Evolutionary conservation across 495 filamentous ascomycete species (phyloP), one percentile per base, ranked within the genome.

Genomic region (Cenococcum geophilum): DNA sequence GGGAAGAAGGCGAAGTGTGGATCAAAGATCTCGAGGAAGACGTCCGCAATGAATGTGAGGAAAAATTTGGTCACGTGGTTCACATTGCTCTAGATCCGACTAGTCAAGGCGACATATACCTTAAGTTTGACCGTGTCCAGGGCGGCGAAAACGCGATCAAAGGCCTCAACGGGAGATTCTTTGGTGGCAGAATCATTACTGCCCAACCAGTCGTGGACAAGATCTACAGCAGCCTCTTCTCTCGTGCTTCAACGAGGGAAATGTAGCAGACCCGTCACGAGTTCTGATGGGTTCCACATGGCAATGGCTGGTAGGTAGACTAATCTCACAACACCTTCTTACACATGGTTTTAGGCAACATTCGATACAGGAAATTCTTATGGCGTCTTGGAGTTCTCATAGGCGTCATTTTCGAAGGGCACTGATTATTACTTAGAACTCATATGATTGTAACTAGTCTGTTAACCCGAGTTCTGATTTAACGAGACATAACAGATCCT

Each of bases 131-230:
- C 76, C 86, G 89, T 62, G 89, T 97, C 59, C 83, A 89, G 68
- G 93, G 92, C 58, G 95, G 92, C 69, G 89, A 96, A 72, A 97
- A 97, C 66, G 93, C 95, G 60, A 91, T 96, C 79, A 93, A 95
- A 73, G 95, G 95, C 62, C 80, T 99, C 57, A 99, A 97, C 73
- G 95, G 95, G 49, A 86, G 95, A 65, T 95, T 90, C 77, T 99
- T 97, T 71, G 92, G 88, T 60, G 91, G 89, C 58, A 81, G 81
- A 60, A 88, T 89, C 76, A 95, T 97, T 74, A 89, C 83, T 70
- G 95, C 92, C 66, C 87, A 91, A 67, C 93, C 91, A 71, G 91
- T 99, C 77, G 91, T 96, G 71, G 93, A 97, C 73, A 91, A 90
- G 64, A 90, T 99, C 74, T 99, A 99, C 84, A 92, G 89, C 83